Base-by-base conservation (phyloP, 2,329 filamentous ascomycete species). In the Trichophyton simii region DNA sequence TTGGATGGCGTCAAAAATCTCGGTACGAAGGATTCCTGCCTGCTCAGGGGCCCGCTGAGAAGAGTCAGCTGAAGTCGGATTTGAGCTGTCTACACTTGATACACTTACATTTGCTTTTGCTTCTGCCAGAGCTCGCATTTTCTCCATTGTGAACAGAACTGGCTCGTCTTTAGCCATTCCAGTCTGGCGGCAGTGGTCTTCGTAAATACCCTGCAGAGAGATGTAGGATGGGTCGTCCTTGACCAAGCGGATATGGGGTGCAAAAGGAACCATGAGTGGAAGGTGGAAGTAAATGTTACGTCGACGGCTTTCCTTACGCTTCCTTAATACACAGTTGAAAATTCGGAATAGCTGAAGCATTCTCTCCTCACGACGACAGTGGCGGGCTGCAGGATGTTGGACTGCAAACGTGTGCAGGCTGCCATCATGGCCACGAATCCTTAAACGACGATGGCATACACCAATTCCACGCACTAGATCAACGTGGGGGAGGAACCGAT, bases 381-480 rank as follows among this genome's bases (percentile, higher is more conserved):
- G 91, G 61, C 94, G 81, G 2, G 91, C 90, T 1, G 94, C 91
- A 3, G 94, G 95, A 72, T 97, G 92, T 71, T 99, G 95, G 41
- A 99, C 90, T 2, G 91, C 91, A 76, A 96, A 99, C 6, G 90
- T 83, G 78, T 99, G 94, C n/a, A 96, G 79, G 71, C 91, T 97
- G 66, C 95, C 94, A 75, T 99, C 95, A 71, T 97, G 92, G 15
- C 94, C 95, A 66, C 95, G 88, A 72, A 99, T 97, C 78, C 91
- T 96, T 67, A 99, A 82, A 55, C 95, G 84, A 36, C 94, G 85
- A 75, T 97, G 92, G 58, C 92, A 97, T 34, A 91, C 87, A 60
- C 91, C 91, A 68, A 95, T 90, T 8, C 87, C 89, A 61, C 94
- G 87, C 48, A 99, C 89, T 59, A 97, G 81, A 68, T 99, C 92